Base-by-base conservation (phyloP, 2,329 filamentous ascomycete species). In the Botrytis elliptica region DNA sequence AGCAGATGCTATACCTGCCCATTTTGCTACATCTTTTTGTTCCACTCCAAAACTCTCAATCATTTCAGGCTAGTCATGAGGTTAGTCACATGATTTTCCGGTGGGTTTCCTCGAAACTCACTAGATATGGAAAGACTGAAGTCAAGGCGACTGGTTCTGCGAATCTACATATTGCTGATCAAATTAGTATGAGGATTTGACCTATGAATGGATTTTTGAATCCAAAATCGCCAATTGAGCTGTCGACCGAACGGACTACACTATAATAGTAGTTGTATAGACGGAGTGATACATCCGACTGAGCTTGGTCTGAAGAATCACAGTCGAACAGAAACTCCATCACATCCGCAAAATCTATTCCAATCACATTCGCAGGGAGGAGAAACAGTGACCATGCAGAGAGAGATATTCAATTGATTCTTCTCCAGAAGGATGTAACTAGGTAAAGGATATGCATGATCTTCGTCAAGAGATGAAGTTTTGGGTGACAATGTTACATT, bases 31-130 rank as follows among this genome's bases (percentile, higher is more conserved):
- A 63, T 93, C 86, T 77, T 92, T 88, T 77, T 90, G 87, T 12
- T 88, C 86, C 25, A 97, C 85, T 16, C 92, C 90, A 76, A 97
- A 94, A 80, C 90, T 91, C 78, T 91, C 88, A 73, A 97, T 92
- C 92, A 97, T 96, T 82, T 95, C 92, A 18, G 92, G 92, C 76
- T 91, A 86, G 86, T 77, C 86, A 88, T 29, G 25, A 12, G 76
- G 75, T 38, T 74, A 76, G 74, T 79, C 75, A 74, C 73, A 71
- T 49, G 55, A 68, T 40, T 33, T n/a, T n/a, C 25, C 12, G 38
- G 57, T 18, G 49, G 42, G 46, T 12, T 49, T 69, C 33, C n/a
- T 55, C 60, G 59, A 44, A 36, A 71, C 81, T 75, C 80, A 85
- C 84, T 67, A 88, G 82, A 77, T 88, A 82, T 70, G 80, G 80